Evolutionary conservation across 805 yeast genomes (phyloP), one percentile per base, ranked within the genome.

Genomic region (Isabelozyma pseudorhagii): DNA sequence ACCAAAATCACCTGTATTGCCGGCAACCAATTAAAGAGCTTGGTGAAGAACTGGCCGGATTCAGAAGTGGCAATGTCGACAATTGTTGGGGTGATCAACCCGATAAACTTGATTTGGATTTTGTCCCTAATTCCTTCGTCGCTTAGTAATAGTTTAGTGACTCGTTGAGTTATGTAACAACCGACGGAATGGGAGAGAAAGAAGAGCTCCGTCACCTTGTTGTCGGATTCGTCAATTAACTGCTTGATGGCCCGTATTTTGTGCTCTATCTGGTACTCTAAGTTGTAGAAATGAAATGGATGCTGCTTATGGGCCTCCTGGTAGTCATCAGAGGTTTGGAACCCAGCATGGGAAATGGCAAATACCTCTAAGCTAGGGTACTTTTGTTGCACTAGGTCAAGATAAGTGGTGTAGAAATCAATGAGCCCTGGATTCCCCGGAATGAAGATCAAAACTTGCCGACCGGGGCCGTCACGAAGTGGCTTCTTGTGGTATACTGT

Each of bases 371-470:
- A 71, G 14, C 62, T 64, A 2, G 83, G 82, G 46, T 68, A 60
- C 34, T 55, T 56, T 21, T 60, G 58, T 48, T 79, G 79, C 47
- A 83, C 54, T 21, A 63, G 56, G 10, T 68, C 63, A 28, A 87
- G 61, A 57, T 82, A 85, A 3, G 79, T 79, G 15, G 71, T 71
- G 62, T 87, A 87, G 64, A 79, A 87, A 52, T 82, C 83, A 40
- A 83, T 74, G 27, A 87, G 64, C 0, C 93, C 94, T 0, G 94
- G 94, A 55, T 87, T 87, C 0, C 94, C 94, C 0, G 94, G 93
- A 5, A 87, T 73, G 54, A 86, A 74, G 5, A 82, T 74, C 42
- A 86, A 62, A 4, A 28, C 29, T 15, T 44, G 48, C 15, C 21
- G 9, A 74, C 78, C 10, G 49, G 50, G 39, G 17, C 49, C 36